Conservation (phyloP, 495 filamentous ascomycete genomes). For the Bacidia rubella region DNA sequence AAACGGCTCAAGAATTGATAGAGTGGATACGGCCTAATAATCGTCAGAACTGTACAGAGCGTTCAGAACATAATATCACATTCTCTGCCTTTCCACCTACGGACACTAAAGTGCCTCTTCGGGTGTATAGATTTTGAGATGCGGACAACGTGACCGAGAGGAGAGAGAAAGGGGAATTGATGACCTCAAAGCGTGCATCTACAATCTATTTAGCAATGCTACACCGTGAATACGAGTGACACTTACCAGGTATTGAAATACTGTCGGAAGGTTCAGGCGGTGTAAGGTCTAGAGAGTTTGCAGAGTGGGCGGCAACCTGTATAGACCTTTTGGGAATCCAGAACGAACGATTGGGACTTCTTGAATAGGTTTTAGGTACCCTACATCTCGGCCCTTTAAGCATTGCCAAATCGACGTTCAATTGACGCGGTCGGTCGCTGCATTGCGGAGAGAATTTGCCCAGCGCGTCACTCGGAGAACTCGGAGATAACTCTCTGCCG, state of each 20-base stretch:
- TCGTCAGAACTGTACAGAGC: not conserved
- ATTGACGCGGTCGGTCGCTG: too few relatives aligned
- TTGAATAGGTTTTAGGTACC: not conserved
- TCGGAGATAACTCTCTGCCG: not conserved
- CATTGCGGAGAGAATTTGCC: not conserved
- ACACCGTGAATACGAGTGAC: not conserved
- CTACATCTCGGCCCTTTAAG: not conserved
- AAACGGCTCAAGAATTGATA: slow-evolving; percentile 77
- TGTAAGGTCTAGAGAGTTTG: not conserved
- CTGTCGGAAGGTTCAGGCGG: not conserved
- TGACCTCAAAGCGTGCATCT: slow-evolving; percentile 92
- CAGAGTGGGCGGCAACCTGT: not conserved
- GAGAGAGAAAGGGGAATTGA: slow-evolving; percentile 79
- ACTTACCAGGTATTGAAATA: not conserved
- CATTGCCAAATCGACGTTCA: not conserved
- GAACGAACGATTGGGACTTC: not conserved
- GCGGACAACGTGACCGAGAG: slow-evolving; percentile 86
- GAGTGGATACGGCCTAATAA: slow-evolving; percentile 58
- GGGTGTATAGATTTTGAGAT: slow-evolving; percentile 83
- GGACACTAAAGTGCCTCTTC: slow-evolving; percentile 78
- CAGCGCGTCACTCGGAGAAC: not conserved
- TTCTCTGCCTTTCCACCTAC: slow-evolving; percentile 83
- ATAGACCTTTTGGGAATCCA: not conserved
- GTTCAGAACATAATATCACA: slow-evolving; percentile 34
- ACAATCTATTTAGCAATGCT: not conserved